Base-by-base conservation (phyloP, 2,329 filamentous ascomycete species). In the Aspergillus jensenii region DNA sequence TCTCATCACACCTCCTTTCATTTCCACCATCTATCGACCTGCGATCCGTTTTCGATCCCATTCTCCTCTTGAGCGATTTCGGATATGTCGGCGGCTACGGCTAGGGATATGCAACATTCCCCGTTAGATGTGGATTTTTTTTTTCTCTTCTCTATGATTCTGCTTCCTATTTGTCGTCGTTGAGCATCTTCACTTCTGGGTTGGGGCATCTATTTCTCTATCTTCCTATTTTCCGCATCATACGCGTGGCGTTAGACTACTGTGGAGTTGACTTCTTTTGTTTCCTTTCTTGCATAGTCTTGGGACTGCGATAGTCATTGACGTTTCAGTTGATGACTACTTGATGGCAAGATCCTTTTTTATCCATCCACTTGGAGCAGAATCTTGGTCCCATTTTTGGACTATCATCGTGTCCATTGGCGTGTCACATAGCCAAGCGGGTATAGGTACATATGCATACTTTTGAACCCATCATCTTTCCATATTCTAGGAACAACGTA, bases 201-300 rank as follows among this genome's bases (percentile, higher is more conserved):
- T 60, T 62, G 55, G 60, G 56, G 45, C 45, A 59, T 52, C 48
- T 49, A 41, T 58, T 49, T 46, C 35, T 49, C 52, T 46, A 25
- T 41, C 43, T n/a, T 43, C 44, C 35, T 58, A 46, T 37, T 56
- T 60, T 48, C 53, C 49, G 51, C 59, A 57, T 60, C 45, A 59
- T 62, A 56, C 60, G 64, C 65, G 62, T 63, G 68, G 71, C 71
- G 69, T 71, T 68, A 58, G 62, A 37, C 55, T 52, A 15, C 35
- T 50, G 58, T 47, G 59, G 55, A 65, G 64, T 67, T 64, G 44
- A 54, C 54, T 56, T 60, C 52, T 44, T 58, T 58, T 57, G 51
- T 51, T 60, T 43, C 55, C 40, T 44, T 55, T 59, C 46, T 60
- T 53, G 59, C 58, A 62, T 55, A 48, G 33, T 50, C 40, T 43